phyloP scores from a whole-genome alignment of 108 stramenopile genomes.

The Skeletonema costatum region DNA sequence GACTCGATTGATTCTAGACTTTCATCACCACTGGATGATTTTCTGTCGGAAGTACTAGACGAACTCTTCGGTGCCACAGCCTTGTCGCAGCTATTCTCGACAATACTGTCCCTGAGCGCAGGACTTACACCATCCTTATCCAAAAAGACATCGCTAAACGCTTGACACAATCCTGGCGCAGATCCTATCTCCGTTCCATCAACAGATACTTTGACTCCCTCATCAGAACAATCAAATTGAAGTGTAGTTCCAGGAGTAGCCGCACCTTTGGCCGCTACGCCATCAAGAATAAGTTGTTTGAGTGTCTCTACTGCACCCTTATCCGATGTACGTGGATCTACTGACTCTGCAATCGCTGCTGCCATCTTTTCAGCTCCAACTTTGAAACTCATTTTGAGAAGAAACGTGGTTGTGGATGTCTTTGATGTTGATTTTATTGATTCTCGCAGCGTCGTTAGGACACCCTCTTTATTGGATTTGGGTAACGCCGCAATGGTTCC shows the following conservation, averaged over 20 bases:
- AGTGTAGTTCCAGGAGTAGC: slow-evolving; percentile 76
- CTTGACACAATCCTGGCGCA: slow-evolving; percentile 60
- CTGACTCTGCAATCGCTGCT: slow-evolving; percentile 79
- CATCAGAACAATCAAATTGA: slow-evolving; percentile 66
- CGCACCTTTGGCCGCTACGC: slow-evolving; percentile 63
- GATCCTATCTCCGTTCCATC: slow-evolving; percentile 72
- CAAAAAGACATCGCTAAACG: slow-evolving; percentile 85
- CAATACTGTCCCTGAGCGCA: slow-evolving; percentile 54
- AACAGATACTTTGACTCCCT: slow-evolving; percentile 72
- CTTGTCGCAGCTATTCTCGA: slow-evolving; percentile 66
- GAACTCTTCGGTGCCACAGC: not conserved
- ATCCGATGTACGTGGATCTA: slow-evolving; percentile 65
- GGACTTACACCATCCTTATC: slow-evolving; percentile 81
- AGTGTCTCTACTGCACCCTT: slow-evolving; percentile 59
- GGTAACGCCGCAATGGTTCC: slow-evolving; percentile 41
- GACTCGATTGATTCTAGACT: slow-evolving; percentile 1
- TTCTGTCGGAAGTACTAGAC: not conserved
- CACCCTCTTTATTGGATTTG: slow-evolving; percentile 45
- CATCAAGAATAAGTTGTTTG: slow-evolving; percentile 71
- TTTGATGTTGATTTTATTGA: slow-evolving; percentile 51
- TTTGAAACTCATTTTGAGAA: slow-evolving; percentile 85
- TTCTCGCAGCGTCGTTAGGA: slow-evolving; percentile 56
- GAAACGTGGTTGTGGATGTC: slow-evolving; percentile 34
- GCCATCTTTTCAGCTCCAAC: slow-evolving; percentile 90
- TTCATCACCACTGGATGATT: not conserved